Conservation (phyloP, 23 red algal genomes). For the Agarophyton chilense region DNA sequence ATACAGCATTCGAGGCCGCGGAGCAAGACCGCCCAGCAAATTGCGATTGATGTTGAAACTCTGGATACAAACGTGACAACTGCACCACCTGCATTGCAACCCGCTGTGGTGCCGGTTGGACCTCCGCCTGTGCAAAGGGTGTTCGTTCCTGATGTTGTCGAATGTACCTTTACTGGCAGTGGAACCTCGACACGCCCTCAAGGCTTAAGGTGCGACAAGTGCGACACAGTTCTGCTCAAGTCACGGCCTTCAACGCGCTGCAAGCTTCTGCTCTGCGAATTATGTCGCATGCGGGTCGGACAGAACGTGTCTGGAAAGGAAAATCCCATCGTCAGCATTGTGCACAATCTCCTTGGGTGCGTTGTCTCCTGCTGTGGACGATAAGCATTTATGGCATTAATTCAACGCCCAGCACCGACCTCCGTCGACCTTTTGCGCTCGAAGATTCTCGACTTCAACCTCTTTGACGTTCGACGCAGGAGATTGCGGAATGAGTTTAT, state of each 20-base stretch:
- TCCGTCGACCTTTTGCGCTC: no score
- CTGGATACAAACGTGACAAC: neutral
- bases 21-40: neutral
- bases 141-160: neutral
- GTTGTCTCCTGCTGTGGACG: neutral
- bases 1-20: neutral
- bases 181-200: neutral
- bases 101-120: conserved; percentile 1
- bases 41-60: neutral
- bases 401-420: no score
- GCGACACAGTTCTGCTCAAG: conserved; percentile 8
- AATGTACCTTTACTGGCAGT: neutral
- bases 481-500: no score
- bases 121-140: neutral
- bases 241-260: neutral
- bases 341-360: neutral
- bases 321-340: neutral
- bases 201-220: neutral
- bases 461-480: no score
- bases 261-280: conserved; percentile 6
- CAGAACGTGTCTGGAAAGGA: neutral
- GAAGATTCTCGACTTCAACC: no score
- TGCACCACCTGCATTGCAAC: neutral
- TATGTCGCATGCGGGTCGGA: neutral
- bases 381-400: no score